These are phyloP conservation scores for Capsella bursapastoris DNA, from an alignment of 345 rosid genomes.

Conservation along the genomic window DNA sequence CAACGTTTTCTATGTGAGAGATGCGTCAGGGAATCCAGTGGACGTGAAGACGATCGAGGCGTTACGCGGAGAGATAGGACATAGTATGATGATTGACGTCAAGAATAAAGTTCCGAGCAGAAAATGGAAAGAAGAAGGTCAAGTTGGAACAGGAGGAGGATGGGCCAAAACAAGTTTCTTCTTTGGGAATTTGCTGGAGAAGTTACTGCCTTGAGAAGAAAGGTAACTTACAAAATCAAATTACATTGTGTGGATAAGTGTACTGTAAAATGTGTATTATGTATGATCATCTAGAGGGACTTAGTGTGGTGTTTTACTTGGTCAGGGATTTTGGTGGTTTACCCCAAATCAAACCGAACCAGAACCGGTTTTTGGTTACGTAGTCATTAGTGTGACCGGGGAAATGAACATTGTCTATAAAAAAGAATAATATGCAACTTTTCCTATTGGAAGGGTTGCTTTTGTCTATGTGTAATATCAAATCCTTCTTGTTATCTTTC, in stretches of 20 bases:
- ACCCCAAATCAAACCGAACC: slow-evolving; percentile 30
- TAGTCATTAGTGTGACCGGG: slow-evolving; percentile 27
- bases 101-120: slow-evolving; percentile 61
- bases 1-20: slow-evolving; percentile 85
- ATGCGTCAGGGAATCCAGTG: slow-evolving; percentile 86
- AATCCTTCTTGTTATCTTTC: slow-evolving; percentile 27
- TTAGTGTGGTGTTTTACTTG: slow-evolving; percentile 31
- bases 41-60: slow-evolving; percentile 79
- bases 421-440: slow-evolving; percentile 31
- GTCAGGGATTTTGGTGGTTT: slow-evolving; percentile 30
- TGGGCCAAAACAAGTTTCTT: slow-evolving; percentile 88
- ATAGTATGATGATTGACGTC: slow-evolving; percentile 76
- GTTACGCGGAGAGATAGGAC: slow-evolving; percentile 81
- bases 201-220: slow-evolving; percentile 65
- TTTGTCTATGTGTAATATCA: slow-evolving; percentile 25
- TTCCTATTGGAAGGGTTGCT: slow-evolving; percentile 24
- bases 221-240: slow-evolving; percentile 14
- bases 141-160: slow-evolving; percentile 68
- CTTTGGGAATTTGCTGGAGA: slow-evolving; percentile 84
- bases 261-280: slow-evolving; percentile 40
- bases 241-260: slow-evolving; percentile 39
- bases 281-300: slow-evolving; percentile 29
- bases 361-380: slow-evolving; percentile 29
- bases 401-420: slow-evolving; percentile 36
- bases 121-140: slow-evolving; percentile 49